These are phyloP conservation scores for Nicotiana knightiana DNA, from an alignment of 257 asterid species.

Conservation along the genomic window DNA sequence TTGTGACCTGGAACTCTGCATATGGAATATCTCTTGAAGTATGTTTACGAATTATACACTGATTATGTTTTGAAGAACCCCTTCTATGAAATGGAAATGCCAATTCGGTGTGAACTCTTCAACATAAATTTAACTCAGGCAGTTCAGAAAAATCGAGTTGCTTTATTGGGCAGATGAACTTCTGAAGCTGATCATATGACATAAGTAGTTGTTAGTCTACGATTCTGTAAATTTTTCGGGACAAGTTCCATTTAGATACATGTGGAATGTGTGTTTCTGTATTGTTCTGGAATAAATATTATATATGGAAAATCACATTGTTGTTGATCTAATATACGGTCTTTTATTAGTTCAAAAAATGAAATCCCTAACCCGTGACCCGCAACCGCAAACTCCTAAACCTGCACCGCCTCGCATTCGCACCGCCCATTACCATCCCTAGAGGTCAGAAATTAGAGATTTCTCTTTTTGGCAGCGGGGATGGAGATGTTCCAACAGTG, in stretches of 20 bases:
- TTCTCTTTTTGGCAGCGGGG: too few relatives aligned
- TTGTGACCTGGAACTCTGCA: slow-evolving; percentile 69
- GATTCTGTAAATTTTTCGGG: not conserved
- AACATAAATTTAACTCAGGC: slow-evolving; percentile 78
- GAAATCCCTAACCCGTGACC: too few relatives aligned
- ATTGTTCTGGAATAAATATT: not conserved
- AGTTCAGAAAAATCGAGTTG: slow-evolving; percentile 81
- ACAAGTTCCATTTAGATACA: not conserved
- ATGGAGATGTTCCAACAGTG: too few relatives aligned
- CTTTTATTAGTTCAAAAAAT: not conserved
- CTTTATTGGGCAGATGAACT: slow-evolving; percentile 65
- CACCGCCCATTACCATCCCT: too few relatives aligned
- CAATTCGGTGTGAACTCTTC: slow-evolving; percentile 86
- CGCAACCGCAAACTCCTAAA: too few relatives aligned
- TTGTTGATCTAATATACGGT: not conserved
- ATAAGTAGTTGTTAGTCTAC: not conserved
- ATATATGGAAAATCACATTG: too few relatives aligned
- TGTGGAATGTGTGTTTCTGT: too few relatives aligned
- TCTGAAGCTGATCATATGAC: not conserved
- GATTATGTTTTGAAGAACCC: slow-evolving; percentile 93
- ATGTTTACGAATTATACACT: slow-evolving; percentile 68
- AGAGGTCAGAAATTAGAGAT: too few relatives aligned
- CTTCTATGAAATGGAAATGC: slow-evolving; percentile 98
- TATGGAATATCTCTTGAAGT: slow-evolving; percentile 76
- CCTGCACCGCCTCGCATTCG: too few relatives aligned